A percentile compares a stretch with the other conserved stretches of the same genome.
phyloP scores from a whole-genome alignment of 257 asterid species.

The Anisodus acutangulus region DNA sequence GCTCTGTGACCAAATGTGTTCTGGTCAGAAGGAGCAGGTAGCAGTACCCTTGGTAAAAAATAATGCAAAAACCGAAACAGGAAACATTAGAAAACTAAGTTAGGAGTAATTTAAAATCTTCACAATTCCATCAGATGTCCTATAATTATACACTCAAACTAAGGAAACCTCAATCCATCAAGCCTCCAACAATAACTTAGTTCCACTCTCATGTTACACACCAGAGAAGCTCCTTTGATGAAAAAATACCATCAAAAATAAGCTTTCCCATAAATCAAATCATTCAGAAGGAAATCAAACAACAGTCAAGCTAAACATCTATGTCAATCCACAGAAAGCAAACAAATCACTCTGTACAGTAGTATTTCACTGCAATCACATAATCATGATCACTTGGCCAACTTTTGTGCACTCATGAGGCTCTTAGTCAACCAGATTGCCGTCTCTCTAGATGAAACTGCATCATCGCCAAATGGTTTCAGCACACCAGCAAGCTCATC shows the following conservation, averaged over 20 bases:
- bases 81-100: background rate
- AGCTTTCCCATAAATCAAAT: slow-evolving; percentile 24
- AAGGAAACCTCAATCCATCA: slow-evolving; percentile 24
- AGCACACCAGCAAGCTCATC: slow-evolving; percentile 90
- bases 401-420: slow-evolving; percentile 69
- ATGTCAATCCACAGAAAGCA: slow-evolving; percentile 27
- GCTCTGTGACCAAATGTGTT: background rate
- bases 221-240: background rate
- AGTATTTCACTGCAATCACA: background rate
- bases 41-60: background rate
- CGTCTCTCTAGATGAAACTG: slow-evolving; percentile 87
- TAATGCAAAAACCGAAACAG: background rate
- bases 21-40: background rate
- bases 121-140: background rate
- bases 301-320: slow-evolving; percentile 25
- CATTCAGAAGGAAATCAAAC: slow-evolving; percentile 25
- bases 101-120: slow-evolving; percentile 15
- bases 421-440: slow-evolving; percentile 94
- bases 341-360: slow-evolving; percentile 15
- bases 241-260: slow-evolving; percentile 2
- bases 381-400: slow-evolving; percentile 53
- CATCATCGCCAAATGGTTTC: slow-evolving; percentile 84
- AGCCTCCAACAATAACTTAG: slow-evolving; percentile 28
- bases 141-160: slow-evolving; percentile 17
- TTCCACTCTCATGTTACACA: slow-evolving; percentile 23